Conservation (phyloP, 2,329 filamentous ascomycete genomes). For the Penicillium griseofulvum region DNA sequence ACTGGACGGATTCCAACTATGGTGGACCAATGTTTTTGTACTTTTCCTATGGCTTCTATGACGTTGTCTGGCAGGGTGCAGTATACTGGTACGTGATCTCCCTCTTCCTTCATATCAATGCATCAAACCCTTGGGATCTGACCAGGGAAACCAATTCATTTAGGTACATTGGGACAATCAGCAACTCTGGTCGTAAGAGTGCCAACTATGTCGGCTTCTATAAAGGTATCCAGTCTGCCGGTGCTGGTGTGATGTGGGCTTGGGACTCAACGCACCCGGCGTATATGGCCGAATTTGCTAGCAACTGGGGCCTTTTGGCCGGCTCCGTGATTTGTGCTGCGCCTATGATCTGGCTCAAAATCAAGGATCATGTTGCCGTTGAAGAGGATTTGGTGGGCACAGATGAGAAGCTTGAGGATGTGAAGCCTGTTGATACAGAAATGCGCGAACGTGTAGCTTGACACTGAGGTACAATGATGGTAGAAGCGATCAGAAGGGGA, state of each 20-base stretch:
- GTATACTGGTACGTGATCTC: constrained; percentile 68
- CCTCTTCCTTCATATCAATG: background rate
- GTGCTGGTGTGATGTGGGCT: constrained; percentile 55
- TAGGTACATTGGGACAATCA: constrained; percentile 78
- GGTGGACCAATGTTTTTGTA: constrained; percentile 79
- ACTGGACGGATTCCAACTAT: constrained; percentile 64
- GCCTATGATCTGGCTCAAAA: background rate
- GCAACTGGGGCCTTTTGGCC: background rate
- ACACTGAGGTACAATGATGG: background rate
- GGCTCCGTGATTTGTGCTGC: background rate
- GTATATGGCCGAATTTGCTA: background rate
- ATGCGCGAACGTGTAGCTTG: background rate
- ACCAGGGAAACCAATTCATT: background rate
- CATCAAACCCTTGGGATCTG: background rate
- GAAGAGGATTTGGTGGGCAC: background rate
- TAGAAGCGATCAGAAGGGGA: background rate
- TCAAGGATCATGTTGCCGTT: background rate
- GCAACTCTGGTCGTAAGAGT: constrained; percentile 85
- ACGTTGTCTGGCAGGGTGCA: constrained; percentile 81
- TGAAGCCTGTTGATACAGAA: background rate
- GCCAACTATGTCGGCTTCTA: constrained; percentile 86
- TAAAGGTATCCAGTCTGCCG: constrained; percentile 80
- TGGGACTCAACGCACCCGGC: background rate
- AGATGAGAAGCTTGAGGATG: background rate
- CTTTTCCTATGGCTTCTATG: constrained; percentile 82